Conservation (phyloP, 1,284 basidiomycete genomes). For the Ustilago sp. region DNA sequence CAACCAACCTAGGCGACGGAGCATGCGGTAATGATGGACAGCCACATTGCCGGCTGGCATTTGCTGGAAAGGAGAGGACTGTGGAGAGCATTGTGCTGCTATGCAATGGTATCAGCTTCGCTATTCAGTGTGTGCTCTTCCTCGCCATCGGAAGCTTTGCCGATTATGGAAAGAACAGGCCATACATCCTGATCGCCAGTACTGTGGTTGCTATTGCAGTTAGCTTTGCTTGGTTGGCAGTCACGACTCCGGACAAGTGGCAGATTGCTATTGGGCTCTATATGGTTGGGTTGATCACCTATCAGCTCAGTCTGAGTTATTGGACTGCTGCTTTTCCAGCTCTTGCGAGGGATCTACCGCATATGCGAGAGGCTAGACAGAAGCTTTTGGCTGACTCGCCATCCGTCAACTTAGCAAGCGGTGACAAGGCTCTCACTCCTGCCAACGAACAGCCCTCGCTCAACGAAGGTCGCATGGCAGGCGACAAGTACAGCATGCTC, state of each 20-base stretch:
- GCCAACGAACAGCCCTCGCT: background rate
- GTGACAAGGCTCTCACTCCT: constrained; percentile 27
- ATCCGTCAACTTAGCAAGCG: background rate
- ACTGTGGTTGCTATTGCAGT: constrained; percentile 46
- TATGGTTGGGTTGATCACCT: constrained; percentile 83
- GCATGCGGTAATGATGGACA: constrained; percentile 44
- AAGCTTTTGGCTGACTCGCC: constrained; percentile 73
- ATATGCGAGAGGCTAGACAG: constrained; percentile 76
- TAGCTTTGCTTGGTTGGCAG: constrained; percentile 33
- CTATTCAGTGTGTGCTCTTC: constrained; percentile 73
- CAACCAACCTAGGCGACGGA: constrained; percentile 74
- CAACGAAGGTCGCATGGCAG: constrained; percentile 50
- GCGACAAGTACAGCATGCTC: constrained; percentile 78
- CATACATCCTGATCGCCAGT: constrained; percentile 46
- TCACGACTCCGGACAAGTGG: constrained; percentile 78
- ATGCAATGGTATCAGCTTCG: constrained; percentile 56
- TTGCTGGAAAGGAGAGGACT: constrained; percentile 63
- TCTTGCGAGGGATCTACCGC: constrained; percentile 81
- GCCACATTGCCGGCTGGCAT: constrained; percentile 72
- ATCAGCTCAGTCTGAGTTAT: constrained; percentile 83
- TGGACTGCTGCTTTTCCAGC: constrained; percentile 85
- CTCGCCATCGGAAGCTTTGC: constrained; percentile 80
- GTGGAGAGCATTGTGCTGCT: constrained; percentile 56
- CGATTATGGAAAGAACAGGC: constrained; percentile 43
- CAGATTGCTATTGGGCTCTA: constrained; percentile 80